Conservation (phyloP, 805 yeast genomes). For the Alloascoidea africana region DNA sequence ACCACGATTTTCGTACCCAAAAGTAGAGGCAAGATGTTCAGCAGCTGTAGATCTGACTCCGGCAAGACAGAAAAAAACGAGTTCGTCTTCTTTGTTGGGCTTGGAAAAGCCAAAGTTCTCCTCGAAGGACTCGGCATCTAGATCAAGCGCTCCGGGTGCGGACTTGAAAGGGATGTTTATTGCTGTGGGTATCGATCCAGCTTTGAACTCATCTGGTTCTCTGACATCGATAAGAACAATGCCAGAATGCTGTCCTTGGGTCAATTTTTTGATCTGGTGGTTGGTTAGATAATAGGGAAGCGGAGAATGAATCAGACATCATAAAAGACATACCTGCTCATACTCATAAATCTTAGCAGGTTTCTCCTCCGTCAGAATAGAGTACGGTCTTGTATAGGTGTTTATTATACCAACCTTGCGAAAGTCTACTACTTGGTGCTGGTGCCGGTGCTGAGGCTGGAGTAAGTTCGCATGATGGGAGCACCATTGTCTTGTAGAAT, state of each 20-base stretch:
- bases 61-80: constrained; percentile 82
- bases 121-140: constrained; percentile 64
- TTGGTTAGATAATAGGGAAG: too few relatives aligned
- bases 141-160: constrained; percentile 83
- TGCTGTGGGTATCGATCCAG: constrained; percentile 73
- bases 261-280: constrained; percentile 36
- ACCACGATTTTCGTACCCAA: constrained; percentile 74
- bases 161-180: constrained; percentile 81
- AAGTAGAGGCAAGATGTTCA: constrained; percentile 80
- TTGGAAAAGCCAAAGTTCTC: constrained; percentile 70
- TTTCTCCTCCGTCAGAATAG: background rate
- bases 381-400: too few relatives aligned
- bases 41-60: constrained; percentile 88
- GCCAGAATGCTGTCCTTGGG: constrained; percentile 28
- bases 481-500: too few relatives aligned
- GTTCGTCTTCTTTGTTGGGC: constrained; percentile 55
- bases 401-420: too few relatives aligned
- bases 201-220: constrained; percentile 68
- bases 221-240: constrained; percentile 74
- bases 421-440: too few relatives aligned
- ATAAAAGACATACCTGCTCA: background rate
- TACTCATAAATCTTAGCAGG: constrained; percentile 1
- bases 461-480: too few relatives aligned
- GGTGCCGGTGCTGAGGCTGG: too few relatives aligned
- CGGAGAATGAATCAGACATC: too few relatives aligned